Percentiles rank a stretch among this genome's conserved stretches.
phyloP scores from a whole-genome alignment of 345 rosid species.

The Aquilaria sinensis region DNA sequence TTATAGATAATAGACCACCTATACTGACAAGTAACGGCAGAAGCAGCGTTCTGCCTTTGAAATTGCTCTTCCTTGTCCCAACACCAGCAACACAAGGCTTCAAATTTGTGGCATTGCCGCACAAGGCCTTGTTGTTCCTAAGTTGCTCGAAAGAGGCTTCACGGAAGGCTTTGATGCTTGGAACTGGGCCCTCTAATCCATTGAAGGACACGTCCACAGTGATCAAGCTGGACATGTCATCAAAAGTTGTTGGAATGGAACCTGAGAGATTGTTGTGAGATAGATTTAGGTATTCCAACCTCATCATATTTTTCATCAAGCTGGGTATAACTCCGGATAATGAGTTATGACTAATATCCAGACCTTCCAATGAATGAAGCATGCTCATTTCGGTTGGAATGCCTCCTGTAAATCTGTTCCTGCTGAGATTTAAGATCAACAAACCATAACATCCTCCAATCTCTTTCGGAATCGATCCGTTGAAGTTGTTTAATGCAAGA shows the following conservation, averaged over 20 bases:
- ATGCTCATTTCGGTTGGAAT: slow-evolving; percentile 11
- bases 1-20: neutral
- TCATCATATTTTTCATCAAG: neutral
- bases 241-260: slow-evolving; percentile 5
- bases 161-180: slow-evolving; percentile 9
- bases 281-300: slow-evolving; percentile 10
- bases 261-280: slow-evolving; percentile 17
- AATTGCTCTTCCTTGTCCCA: neutral
- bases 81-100: neutral
- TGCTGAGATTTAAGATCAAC: slow-evolving; percentile 14
- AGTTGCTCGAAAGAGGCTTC: slow-evolving; percentile 12
- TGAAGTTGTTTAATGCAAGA: too few species aligned
- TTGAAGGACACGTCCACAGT: slow-evolving; percentile 15
- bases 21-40: neutral
- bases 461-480: too few species aligned
- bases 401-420: slow-evolving; percentile 3
- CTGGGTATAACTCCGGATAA: slow-evolving; percentile 5
- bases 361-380: slow-evolving; percentile 5
- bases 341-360: slow-evolving; percentile 17
- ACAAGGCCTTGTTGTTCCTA: slow-evolving; percentile 6
- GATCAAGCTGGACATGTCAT: neutral
- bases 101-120: slow-evolving; percentile 15
- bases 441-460: too few species aligned
- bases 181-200: slow-evolving; percentile 11
- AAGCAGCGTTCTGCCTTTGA: neutral